These are phyloP conservation scores for Alternaria sp. DNA, from an alignment of 2,329 filamentous ascomycete genomes.

Conservation along the genomic window DNA sequence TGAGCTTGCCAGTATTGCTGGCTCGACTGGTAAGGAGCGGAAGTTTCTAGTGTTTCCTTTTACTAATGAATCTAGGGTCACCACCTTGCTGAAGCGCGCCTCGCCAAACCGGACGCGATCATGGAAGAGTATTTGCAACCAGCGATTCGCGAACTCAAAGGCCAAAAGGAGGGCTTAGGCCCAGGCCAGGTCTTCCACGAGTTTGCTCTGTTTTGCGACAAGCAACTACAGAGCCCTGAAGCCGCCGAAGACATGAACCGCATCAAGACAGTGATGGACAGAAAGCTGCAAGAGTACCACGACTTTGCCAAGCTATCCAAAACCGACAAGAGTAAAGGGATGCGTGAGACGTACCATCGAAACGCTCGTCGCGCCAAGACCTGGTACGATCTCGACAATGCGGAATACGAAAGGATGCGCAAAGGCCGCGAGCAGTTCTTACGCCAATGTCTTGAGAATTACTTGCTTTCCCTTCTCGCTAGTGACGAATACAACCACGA, in stretches of 20 bases:
- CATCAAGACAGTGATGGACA: conserved; percentile 78
- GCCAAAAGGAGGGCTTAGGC: conserved; percentile 71
- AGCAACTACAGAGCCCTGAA: conserved; percentile 88
- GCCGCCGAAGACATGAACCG: conserved; percentile 84
- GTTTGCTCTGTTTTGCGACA: conserved; percentile 94
- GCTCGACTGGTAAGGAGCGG: conserved; percentile 71
- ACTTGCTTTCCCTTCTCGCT: conserved; percentile 81
- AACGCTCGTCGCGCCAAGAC: conserved; percentile 76
- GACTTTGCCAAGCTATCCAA: conserved; percentile 72
- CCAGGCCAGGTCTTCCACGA: conserved; percentile 92
- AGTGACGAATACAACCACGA: conserved; percentile 91
- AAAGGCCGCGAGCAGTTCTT: conserved; percentile 82
- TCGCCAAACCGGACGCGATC: conserved; percentile 91
- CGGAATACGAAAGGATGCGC: conserved; percentile 81
- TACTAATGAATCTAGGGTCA: conserved; percentile 65
- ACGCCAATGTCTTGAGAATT: conserved; percentile 90
- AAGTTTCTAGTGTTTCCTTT: not conserved
- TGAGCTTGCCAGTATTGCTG: conserved; percentile 70
- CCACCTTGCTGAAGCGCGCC: conserved; percentile 84
- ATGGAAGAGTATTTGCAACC: conserved; percentile 85
- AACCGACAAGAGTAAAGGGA: conserved; percentile 53
- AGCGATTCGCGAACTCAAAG: conserved; percentile 81
- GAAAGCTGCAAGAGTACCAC: conserved; percentile 80
- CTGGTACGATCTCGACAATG: conserved; percentile 90
- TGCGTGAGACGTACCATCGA: conserved; percentile 63